phyloP scores from a whole-genome alignment of 202 grass and related monocot species.

The Alloteropsis angusta region DNA sequence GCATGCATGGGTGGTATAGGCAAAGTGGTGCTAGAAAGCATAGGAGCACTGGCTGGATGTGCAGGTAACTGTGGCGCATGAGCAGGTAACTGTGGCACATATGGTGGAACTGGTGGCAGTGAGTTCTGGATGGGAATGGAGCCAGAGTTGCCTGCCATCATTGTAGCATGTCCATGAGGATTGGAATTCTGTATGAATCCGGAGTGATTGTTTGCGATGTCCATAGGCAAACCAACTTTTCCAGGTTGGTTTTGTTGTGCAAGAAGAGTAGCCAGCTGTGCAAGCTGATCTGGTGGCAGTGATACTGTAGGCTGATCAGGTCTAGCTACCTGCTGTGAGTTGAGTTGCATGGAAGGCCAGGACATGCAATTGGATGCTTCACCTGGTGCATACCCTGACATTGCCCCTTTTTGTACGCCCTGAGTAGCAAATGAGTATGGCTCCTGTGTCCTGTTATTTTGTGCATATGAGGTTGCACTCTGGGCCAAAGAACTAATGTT shows the following conservation, averaged over 20 bases:
- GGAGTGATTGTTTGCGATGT: slow-evolving; percentile 34
- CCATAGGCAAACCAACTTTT: slow-evolving; percentile 25
- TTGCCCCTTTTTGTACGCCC: slow-evolving; percentile 22
- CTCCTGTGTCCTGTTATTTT: slow-evolving; percentile 21
- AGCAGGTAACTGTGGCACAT: slow-evolving; percentile 15
- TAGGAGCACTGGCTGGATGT: slow-evolving; percentile 23
- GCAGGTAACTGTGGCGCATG: background rate
- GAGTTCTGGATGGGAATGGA: slow-evolving; percentile 22
- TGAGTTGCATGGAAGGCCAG: slow-evolving; percentile 20
- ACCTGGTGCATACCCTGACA: slow-evolving; percentile 26
- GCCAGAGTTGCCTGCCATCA: slow-evolving; percentile 21
- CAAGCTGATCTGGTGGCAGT: slow-evolving; percentile 50
- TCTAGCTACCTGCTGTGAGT: slow-evolving; percentile 27
- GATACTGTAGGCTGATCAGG: slow-evolving; percentile 40
- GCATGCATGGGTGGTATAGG: slow-evolving; percentile 26
- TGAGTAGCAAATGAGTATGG: slow-evolving; percentile 9
- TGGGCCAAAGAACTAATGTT: slow-evolving; percentile 23
- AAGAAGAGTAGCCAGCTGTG: slow-evolving; percentile 46
- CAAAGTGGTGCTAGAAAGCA: slow-evolving; percentile 17
- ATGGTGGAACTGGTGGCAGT: slow-evolving; percentile 6
- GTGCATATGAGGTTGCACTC: slow-evolving; percentile 17
- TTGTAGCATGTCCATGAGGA: slow-evolving; percentile 30
- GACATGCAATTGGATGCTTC: slow-evolving; percentile 32
- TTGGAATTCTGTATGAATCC: slow-evolving; percentile 27
- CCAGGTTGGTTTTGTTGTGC: slow-evolving; percentile 52